A percentile compares a stretch with the other conserved stretches of the same genome.
Conservation (phyloP, 164 flowering plant genomes). For the Protea cynaroides region DNA sequence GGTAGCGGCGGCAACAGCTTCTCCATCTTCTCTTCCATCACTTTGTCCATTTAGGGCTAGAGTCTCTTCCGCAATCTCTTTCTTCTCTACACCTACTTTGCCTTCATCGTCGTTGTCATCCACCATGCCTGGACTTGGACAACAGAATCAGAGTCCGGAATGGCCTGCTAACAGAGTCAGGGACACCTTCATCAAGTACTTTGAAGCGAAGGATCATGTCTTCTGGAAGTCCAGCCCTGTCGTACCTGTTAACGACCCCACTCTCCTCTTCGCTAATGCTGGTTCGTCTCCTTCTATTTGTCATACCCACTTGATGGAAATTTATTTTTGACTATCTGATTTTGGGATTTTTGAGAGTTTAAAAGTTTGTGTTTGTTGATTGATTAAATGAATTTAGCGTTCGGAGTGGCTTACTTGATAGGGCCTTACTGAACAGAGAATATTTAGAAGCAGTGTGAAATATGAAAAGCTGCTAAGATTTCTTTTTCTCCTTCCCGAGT, state of each 20-base stretch:
- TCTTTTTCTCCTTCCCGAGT: no score
- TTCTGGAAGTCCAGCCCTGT: conserved; percentile 87
- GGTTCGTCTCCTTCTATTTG: conserved; percentile 31
- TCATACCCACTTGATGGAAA: no score
- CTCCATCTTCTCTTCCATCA: no score
- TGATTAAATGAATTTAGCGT: neutral
- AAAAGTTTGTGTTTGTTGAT: neutral
- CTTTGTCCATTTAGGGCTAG: no score
- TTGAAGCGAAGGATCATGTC: conserved; percentile 57
- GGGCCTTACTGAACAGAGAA: neutral
- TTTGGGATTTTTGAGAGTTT: neutral
- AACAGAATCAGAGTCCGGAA: conserved; percentile 17
- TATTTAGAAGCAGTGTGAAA: neutral
- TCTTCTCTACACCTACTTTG: neutral
- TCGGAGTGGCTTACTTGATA: no score
- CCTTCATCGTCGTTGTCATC: neutral
- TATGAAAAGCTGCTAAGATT: neutral
- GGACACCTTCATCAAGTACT: conserved; percentile 71
- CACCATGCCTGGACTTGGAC: conserved; percentile 18
- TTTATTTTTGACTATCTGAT: no score
- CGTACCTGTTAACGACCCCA: conserved; percentile 84
- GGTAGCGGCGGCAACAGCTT: no score
- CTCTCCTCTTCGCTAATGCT: conserved; percentile 93
- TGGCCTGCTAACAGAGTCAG: conserved; percentile 81
- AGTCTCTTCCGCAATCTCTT: neutral